Percentiles rank a stretch among this genome's conserved stretches.
These are phyloP conservation scores for Tephrocybe sp. DNA, from an alignment of 768 basidiomycete species.

Conservation along the genomic window DNA sequence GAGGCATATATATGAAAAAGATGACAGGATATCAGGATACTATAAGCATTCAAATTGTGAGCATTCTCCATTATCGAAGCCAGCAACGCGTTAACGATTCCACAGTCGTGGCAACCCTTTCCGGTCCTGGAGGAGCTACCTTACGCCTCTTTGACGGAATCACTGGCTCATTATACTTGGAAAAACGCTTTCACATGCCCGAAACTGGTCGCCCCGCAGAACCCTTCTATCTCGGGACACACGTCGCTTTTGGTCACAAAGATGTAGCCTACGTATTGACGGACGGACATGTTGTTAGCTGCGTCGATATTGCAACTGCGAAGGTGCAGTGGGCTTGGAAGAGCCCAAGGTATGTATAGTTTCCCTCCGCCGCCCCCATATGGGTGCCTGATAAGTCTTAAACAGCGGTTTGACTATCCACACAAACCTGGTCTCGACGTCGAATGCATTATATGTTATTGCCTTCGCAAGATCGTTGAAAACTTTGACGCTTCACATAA, in stretches of 20 bases:
- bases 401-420: slow-evolving; percentile 62
- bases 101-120: slow-evolving; percentile 68
- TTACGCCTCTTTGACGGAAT: slow-evolving; percentile 64
- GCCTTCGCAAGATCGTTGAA: slow-evolving; percentile 49
- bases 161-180: slow-evolving; percentile 59
- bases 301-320: slow-evolving; percentile 50
- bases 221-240: slow-evolving; percentile 54
- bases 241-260: slow-evolving; percentile 35
- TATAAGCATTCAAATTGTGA: slow-evolving; percentile 55
- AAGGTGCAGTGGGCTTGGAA: slow-evolving; percentile 68
- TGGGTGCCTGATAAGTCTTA: slow-evolving; percentile 1
- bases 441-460: slow-evolving; percentile 52
- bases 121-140: slow-evolving; percentile 69
- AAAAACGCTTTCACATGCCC: slow-evolving; percentile 56
- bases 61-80: slow-evolving; percentile 22
- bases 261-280: slow-evolving; percentile 50
- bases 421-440: slow-evolving; percentile 56
- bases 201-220: slow-evolving; percentile 43
- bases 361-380: not conserved
- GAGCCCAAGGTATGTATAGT: slow-evolving; percentile 57
- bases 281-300: slow-evolving; percentile 57
- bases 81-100: not conserved
- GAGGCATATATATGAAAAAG: slow-evolving; percentile 73
- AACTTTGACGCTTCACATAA: slow-evolving; percentile 66
- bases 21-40: slow-evolving; percentile 67